Evolutionary conservation across 768 basidiomycete genomes (phyloP).

Genomic region (Dentipellis fragilis): DNA sequence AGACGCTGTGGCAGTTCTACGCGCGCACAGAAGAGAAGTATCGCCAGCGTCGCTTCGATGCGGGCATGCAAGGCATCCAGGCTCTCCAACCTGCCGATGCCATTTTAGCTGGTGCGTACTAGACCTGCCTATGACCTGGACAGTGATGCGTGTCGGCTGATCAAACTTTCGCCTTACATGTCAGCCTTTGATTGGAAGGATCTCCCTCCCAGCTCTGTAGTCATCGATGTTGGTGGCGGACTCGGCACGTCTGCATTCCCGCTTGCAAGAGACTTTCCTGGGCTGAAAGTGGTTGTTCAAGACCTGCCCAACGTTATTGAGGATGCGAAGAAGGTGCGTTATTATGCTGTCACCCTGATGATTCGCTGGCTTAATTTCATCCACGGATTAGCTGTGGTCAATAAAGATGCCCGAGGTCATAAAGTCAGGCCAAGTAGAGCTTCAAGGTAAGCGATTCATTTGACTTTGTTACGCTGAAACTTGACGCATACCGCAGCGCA

Average conservation of each 20-base stretch:
- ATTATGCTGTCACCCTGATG: no score
- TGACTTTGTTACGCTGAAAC: no score
- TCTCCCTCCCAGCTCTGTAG: background rate
- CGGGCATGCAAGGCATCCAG: conserved; percentile 1
- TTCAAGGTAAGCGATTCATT: background rate
- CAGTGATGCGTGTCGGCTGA: background rate
- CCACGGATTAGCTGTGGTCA: background rate
- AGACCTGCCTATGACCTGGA: background rate
- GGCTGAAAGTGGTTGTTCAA: background rate
- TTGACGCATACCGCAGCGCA: background rate
- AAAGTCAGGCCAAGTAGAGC: background rate
- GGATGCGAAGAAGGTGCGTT: background rate
- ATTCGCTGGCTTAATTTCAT: no score
- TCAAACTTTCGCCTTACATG: background rate
- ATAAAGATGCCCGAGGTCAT: background rate
- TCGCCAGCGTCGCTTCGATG: background rate
- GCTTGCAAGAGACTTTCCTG: background rate
- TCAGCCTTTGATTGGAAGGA: background rate
- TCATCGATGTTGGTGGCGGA: background rate
- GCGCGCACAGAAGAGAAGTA: conserved; percentile 1
- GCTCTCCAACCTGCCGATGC: background rate
- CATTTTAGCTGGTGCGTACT: background rate
- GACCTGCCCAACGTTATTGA: background rate
- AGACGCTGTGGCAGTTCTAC: background rate
- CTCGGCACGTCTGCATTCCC: background rate